These are phyloP conservation scores for Chaetomium globosum DNA, from an alignment of 2,329 filamentous ascomycete species.

Conservation along the genomic window DNA sequence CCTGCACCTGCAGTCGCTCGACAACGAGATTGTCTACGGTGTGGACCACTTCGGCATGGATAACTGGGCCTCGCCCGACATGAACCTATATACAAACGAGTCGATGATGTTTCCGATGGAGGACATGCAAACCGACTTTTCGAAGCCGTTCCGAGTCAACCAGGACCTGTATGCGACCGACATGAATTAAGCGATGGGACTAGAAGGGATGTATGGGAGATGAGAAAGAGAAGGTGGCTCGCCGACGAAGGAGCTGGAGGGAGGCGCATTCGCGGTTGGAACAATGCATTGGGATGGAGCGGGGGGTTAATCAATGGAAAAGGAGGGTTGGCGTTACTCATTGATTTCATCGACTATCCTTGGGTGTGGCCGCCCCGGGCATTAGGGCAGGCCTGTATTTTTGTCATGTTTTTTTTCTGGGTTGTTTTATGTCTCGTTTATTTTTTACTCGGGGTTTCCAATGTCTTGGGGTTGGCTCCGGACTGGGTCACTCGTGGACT, in stretches of 20 bases:
- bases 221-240: not conserved
- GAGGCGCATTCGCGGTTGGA: not conserved
- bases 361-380: not conserved
- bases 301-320: constrained; percentile 4
- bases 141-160: constrained; percentile 58
- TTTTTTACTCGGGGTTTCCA: not conserved
- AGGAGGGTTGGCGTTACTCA: not conserved
- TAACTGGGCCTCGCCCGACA: constrained; percentile 35
- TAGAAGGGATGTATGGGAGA: not conserved
- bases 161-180: constrained; percentile 47
- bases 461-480: constrained; percentile 2
- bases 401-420: not conserved
- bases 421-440: not conserved
- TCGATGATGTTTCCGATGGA: constrained; percentile 49
- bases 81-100: constrained; percentile 34
- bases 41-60: constrained; percentile 46
- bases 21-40: constrained; percentile 50
- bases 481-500: not conserved
- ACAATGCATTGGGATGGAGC: not conserved
- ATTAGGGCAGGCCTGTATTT: not conserved
- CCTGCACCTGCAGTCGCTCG: constrained; percentile 55
- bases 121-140: constrained; percentile 54
- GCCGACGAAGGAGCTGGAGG: not conserved
- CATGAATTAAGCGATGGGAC: not conserved
- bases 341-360: not conserved